Percentiles rank a stretch among this genome's conserved stretches.
These are phyloP conservation scores for Microascus cirrosus DNA, from an alignment of 2,329 filamentous ascomycete genomes.

Conservation along the genomic window DNA sequence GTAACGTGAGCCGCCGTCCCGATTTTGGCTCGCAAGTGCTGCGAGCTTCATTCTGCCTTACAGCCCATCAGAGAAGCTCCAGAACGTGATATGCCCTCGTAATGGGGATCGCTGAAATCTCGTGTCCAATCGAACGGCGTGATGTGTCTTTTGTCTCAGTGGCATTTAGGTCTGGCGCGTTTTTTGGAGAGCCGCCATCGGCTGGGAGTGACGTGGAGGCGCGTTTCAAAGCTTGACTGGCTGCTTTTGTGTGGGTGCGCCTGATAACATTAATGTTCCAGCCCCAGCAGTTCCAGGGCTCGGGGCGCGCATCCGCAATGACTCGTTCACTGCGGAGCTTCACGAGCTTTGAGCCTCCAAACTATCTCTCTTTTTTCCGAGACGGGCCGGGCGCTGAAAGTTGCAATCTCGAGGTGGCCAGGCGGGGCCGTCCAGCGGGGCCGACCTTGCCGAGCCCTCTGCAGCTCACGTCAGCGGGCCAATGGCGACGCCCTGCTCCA, in stretches of 20 bases:
- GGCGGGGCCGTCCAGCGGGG: no score
- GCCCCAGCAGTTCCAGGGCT: neutral
- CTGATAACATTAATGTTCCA: neutral
- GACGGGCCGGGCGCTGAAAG: no score
- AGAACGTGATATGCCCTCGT: neutral
- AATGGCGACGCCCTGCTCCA: no score
- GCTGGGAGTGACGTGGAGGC: neutral
- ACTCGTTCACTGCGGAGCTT: no score
- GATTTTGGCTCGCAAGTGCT: neutral
- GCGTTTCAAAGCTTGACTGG: neutral
- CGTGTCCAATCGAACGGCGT: neutral
- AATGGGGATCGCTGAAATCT: neutral
- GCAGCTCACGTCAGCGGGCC: no score
- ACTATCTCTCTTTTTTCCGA: no score
- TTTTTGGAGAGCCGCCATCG: no score
- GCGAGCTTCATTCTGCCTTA: neutral
- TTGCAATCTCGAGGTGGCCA: no score
- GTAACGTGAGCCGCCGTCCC: neutral
- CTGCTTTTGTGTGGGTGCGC: neutral
- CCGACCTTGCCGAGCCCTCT: no score
- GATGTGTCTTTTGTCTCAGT: no score
- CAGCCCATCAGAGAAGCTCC: neutral
- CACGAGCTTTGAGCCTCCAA: no score
- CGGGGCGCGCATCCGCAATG: neutral
- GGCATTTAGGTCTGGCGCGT: no score